These are phyloP conservation scores for Arthroderma sp. DNA, from an alignment of 2,329 filamentous ascomycete genomes.

Conservation along the genomic window DNA sequence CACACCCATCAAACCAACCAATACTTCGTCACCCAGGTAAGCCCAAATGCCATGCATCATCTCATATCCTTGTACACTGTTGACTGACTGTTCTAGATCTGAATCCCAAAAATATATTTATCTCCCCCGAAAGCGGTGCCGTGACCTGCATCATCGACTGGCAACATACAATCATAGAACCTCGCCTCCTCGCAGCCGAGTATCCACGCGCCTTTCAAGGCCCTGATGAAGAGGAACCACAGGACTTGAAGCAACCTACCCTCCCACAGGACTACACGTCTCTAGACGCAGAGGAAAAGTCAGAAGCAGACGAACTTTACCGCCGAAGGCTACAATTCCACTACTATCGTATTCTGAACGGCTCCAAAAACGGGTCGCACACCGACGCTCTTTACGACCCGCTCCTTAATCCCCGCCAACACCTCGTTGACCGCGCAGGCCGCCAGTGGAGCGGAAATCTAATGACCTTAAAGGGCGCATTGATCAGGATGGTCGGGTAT, in stretches of 20 bases:
- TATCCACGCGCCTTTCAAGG: constrained; percentile 8
- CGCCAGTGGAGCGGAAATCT: constrained; percentile 8
- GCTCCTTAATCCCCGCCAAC: constrained; percentile 5
- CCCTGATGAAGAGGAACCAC: constrained; percentile 5
- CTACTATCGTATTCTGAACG: constrained; percentile 8
- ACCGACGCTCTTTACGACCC: constrained; percentile 5
- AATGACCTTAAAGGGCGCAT: constrained; percentile 5
- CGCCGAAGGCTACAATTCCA: constrained; percentile 6
- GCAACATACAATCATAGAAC: constrained; percentile 8
- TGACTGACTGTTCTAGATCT: constrained; percentile 4
- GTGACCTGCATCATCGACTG: constrained; percentile 11
- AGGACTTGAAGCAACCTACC: constrained; percentile 2
- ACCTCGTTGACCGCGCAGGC: constrained; percentile 6
- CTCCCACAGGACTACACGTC: constrained; percentile 6
- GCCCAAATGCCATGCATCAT: not conserved
- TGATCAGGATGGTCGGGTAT: constrained; percentile 7
- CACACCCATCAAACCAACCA: constrained; percentile 2
- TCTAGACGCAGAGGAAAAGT: constrained; percentile 5
- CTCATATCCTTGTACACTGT: not conserved
- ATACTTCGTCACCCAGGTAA: constrained; percentile 12
- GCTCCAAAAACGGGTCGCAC: constrained; percentile 6
- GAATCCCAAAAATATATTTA: constrained; percentile 9
- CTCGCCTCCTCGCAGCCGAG: constrained; percentile 8
- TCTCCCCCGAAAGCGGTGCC: constrained; percentile 5
- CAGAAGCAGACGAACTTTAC: constrained; percentile 9